Base-by-base conservation (phyloP, 2,329 filamentous ascomycete species). In the Microascus cirrosus region DNA sequence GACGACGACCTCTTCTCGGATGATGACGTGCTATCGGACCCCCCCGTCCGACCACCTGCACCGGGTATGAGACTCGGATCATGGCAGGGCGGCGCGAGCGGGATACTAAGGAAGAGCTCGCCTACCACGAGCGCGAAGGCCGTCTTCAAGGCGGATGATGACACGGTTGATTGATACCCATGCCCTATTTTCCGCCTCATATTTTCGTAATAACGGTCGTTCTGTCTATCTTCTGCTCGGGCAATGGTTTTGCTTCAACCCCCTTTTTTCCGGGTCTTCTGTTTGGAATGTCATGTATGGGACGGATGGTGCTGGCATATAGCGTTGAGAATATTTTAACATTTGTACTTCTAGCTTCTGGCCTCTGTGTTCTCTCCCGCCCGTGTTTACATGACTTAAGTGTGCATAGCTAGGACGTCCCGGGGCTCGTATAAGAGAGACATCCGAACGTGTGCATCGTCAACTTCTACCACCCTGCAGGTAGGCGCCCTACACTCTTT, bases 81-180 rank as follows among this genome's bases (percentile, higher is more conserved):
- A 12, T 55, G 69, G 69, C 55, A 74, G 70, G 69, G 71, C 58
- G 73, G 74, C 48, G 74, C 73, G 18, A 76, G 73, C 60, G 74
- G 74, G 36, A 66, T 77, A 66, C 62, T 77, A 53, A 67, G 73
- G 36, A 72, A 72, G 60, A 67, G 67, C 56, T 69, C 69, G 59
- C 58, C 60, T 39, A 61, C 59, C 10, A 56, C 60, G 63, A 65
- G 50, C 60, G 63, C 48, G 63, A 62, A 57, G 25, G 48, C 59
- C 62, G 57, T 36, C 59, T 53, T 54, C 20, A 4, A 20, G 7
- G 54, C 53, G n/a, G 45, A 50, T 22, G 45, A 50, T 22, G 45
- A 50, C 20, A 59, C 60, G 25, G 54, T 62, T 22, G 60, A 63
- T 45, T 45, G 39, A 45, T 45, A 45, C 10, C 7, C 45, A 42